Conservation (phyloP, 768 basidiomycete species). For the Trametes cubensis region DNA sequence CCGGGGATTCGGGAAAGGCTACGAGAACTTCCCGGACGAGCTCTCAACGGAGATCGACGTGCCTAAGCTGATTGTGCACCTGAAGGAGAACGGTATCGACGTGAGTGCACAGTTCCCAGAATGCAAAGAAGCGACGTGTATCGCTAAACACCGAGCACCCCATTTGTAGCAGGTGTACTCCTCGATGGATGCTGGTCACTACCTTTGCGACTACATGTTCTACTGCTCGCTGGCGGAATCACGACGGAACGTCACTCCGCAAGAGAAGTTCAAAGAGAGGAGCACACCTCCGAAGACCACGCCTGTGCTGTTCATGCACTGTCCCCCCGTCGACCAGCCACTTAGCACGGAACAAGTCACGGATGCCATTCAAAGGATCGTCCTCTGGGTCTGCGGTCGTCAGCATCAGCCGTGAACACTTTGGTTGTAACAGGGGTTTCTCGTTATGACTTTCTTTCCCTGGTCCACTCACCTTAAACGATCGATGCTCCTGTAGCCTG, state of each 20-base stretch:
- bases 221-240: slow-evolving; percentile 76
- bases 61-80: slow-evolving; percentile 54
- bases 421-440: neutral
- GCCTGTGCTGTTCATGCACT: slow-evolving; percentile 70
- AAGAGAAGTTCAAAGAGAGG: slow-evolving; percentile 33
- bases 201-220: slow-evolving; percentile 75
- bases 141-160: neutral
- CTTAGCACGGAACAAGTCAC: slow-evolving; percentile 68
- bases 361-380: slow-evolving; percentile 60
- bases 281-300: slow-evolving; percentile 32
- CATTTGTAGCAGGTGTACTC: slow-evolving; percentile 61
- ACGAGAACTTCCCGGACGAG: slow-evolving; percentile 58
- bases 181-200: slow-evolving; percentile 77
- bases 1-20: slow-evolving; percentile 42
- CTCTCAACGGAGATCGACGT: slow-evolving; percentile 64
- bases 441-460: neutral
- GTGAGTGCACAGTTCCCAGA: slow-evolving; percentile 32
- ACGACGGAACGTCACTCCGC: slow-evolving; percentile 40
- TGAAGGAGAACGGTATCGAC: slow-evolving; percentile 54
- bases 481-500: neutral
- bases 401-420: slow-evolving; percentile 13
- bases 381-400: slow-evolving; percentile 56
- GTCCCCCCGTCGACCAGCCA: slow-evolving; percentile 68
- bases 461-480: too few species aligned
- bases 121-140: neutral